Base-by-base conservation (phyloP, 768 basidiomycete species). In the Lentinula sp. region DNA sequence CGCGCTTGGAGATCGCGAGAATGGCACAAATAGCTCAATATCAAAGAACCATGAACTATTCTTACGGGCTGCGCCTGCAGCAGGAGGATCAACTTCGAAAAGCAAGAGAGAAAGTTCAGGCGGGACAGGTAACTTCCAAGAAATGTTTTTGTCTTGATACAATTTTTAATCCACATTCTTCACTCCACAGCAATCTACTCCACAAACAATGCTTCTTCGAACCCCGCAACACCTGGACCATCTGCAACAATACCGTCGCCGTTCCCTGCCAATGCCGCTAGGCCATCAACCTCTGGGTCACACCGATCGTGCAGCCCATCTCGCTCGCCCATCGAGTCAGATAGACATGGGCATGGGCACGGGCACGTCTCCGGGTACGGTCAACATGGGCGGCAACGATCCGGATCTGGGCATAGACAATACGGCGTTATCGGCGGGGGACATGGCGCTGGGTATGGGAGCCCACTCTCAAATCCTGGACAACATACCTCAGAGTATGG, bases 1-100 rank as follows among this genome's bases (percentile, higher is more conserved):
- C 50, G 59, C 37, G 41, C 48, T 60, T 9, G 50, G 45, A 33
- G 59, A 60, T 37, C 20, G 58, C 13, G 48, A 59, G 46, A 18
- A 28, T 32, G 42, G 32, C 23, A 16, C 55, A 23, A 10, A 10
- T 39, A 12, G 20, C 23, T 20, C 48, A 36, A n/a, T 28, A 33
- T 2, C 45, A 52, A 60, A 52, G 37, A 41, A 50, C 49, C 23
- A 16, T 49, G 59, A 60, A n/a, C 15, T 60, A 60, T 23, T 39
- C 59, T 5, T 37, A 50, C 33, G 59, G 32, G 49, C 39, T 60
- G 48, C 49, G 36, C 39, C 50, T 50, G 50, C 59, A 60, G 39
- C 59, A 60, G 50, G 49, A 60, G 59, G 59, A 37, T 3, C 59
- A 60, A 49, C 37, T 60, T 6, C 45, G 37, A 60, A 60, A 50